Evolutionary conservation across 306 rosid genomes (phyloP).

Genomic region (Betula pendula): DNA sequence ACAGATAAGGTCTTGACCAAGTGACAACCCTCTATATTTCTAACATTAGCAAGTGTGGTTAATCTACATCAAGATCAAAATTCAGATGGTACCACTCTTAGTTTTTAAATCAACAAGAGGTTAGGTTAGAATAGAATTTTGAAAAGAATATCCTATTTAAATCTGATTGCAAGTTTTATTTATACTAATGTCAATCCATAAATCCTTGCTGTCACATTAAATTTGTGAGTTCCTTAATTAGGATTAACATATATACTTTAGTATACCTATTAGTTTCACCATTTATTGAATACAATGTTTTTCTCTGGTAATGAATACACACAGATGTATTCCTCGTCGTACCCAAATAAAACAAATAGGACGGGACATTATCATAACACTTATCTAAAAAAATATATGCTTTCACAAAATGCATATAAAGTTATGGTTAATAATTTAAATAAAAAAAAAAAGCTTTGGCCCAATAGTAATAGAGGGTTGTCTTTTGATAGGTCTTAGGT

Average conservation of each 20-base stretch:
- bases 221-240: background rate
- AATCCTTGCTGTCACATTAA: background rate
- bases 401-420: background rate
- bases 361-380: background rate
- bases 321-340: background rate
- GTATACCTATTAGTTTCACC: background rate
- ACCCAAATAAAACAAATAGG: background rate
- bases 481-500: background rate
- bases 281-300: too few species aligned
- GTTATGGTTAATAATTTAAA: background rate
- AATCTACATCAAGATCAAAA: background rate
- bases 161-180: background rate
- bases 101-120: background rate
- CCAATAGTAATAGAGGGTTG: background rate
- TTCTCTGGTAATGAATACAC: background rate
- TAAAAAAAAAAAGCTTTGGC: background rate
- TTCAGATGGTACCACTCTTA: conserved; percentile 7
- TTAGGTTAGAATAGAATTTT: background rate
- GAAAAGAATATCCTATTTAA: background rate
- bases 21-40: background rate
- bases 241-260: background rate
- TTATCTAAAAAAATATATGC: background rate
- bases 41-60: background rate
- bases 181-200: background rate
- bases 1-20: conserved; percentile 1